phyloP scores from a whole-genome alignment of 345 rosid genomes.

The Camelina hispida region DNA sequence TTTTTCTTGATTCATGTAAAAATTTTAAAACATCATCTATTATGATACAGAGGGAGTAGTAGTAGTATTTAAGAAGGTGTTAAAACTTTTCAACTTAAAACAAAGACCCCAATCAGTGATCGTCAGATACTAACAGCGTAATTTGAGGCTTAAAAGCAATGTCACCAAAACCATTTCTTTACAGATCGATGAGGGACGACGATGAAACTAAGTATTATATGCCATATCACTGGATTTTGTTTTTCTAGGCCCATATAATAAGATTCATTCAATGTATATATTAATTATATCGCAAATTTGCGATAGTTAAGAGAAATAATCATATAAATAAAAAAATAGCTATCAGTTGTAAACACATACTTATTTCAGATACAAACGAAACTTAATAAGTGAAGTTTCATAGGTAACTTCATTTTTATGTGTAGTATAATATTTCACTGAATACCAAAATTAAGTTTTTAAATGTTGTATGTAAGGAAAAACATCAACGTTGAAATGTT shows the following conservation, averaged over 20 bases:
- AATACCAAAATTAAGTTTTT: not conserved
- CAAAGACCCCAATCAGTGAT: not conserved
- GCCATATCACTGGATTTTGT: not conserved
- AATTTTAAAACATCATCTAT: too few species aligned
- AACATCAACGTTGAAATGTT: not conserved
- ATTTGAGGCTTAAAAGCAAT: not conserved
- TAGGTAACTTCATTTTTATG: not conserved
- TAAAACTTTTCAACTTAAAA: not conserved
- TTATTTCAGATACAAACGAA: not conserved
- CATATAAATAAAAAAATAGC: not conserved
- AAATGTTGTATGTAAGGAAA: not conserved
- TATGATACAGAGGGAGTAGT: too few species aligned
- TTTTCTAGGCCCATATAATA: not conserved
- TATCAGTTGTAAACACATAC: not conserved
- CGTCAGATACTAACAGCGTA: slow-evolving; percentile 13
- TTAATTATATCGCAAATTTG: not conserved
- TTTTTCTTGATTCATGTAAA: too few species aligned
- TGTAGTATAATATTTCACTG: not conserved
- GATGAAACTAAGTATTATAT: not conserved
- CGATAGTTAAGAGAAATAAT: not conserved
- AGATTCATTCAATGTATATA: not conserved
- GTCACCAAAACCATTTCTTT: not conserved
- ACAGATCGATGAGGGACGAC: not conserved
- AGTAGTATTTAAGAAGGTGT: too few species aligned
- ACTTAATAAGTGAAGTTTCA: not conserved